Base-by-base conservation (phyloP, 108 stramenopile genomes). In the Cyclotella choctawhatcheeana region DNA sequence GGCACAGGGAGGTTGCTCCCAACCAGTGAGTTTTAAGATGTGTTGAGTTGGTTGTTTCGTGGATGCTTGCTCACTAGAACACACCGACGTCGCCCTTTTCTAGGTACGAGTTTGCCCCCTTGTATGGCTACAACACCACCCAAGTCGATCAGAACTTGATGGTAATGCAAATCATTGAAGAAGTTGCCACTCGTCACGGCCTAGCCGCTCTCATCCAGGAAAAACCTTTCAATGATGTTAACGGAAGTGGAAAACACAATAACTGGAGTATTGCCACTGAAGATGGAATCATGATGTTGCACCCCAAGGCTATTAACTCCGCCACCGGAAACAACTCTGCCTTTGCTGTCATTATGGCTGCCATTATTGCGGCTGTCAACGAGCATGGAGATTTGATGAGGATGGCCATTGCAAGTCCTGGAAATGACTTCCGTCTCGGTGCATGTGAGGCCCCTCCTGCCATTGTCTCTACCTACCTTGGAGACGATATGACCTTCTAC, bases 111-210 rank as follows among this genome's bases (percentile, higher is more conserved):
- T 96, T 98, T 78, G 93, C 95, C 40, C 96, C 96, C 51, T 84
- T 96, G 32, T 97, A 84, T 74, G 93, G 94, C 71, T 76, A 77
- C 81, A 92, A 92, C 81, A 97, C 92, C 45, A 91, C 93, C 51
- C 92, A 95, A 62, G 88, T 95, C 65, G 97, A 98, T 83, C 94
- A 96, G 76, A 98, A 98, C 75, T 53, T 97, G 31, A 90, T 96
- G 89, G 93, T 96, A 31, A 97, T 98, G 96, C 95, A 98, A 79
- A 92, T 98, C 69, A 95, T 98, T 71, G 93, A 97, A 76, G 97
- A 98, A 82, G 88, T 89, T 20, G 85, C 96, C 18, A 74, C 89
- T 69, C 87, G 90, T 69, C 90, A 96, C 70, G 97, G 97, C 44
- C 81, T 98, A 60, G 89, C 94, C 20, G 96, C 94, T n/a, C 86